phyloP scores from a whole-genome alignment of 495 filamentous ascomycete genomes.

The Aspergillus haitiensis region DNA sequence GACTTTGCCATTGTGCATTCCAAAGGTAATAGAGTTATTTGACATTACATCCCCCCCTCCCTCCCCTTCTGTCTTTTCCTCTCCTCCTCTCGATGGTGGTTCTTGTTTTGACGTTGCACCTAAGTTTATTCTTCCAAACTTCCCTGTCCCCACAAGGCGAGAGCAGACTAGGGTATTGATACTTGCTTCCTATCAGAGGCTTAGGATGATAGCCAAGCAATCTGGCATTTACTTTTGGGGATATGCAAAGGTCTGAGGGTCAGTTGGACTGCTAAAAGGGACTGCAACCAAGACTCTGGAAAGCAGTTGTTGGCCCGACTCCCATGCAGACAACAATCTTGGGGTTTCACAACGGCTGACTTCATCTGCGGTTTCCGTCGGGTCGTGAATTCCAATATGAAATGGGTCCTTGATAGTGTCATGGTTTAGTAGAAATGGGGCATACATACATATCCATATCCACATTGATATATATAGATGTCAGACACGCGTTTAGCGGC shows the following conservation, averaged over 20 bases:
- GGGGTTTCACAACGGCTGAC: constrained; percentile 52
- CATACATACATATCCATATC: constrained; percentile 3
- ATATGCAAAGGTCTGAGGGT: constrained; percentile 25
- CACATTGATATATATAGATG: constrained; percentile 14
- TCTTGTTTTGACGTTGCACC: constrained; percentile 37
- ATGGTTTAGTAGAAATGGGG: neutral
- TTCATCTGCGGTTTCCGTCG: constrained; percentile 41
- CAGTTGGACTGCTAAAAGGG: constrained; percentile 23
- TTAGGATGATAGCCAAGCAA: constrained; percentile 22
- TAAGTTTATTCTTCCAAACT: constrained; percentile 34
- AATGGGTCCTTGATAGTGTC: constrained; percentile 23
- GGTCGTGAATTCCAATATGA: constrained; percentile 40
- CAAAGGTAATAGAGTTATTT: constrained; percentile 20
- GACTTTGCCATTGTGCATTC: constrained; percentile 3
- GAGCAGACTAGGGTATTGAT: neutral
- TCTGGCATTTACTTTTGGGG: constrained; percentile 24
- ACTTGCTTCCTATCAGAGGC: constrained; percentile 28
- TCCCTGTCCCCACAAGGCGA: neutral
- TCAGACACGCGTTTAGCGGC: constrained; percentile 13
- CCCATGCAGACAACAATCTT: constrained; percentile 42
- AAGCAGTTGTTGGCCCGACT: constrained; percentile 19
- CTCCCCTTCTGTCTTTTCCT: neutral
- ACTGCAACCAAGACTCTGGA: constrained; percentile 11
- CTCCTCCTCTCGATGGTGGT: neutral
- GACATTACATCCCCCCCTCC: constrained; percentile 15